phyloP scores from a whole-genome alignment of 495 filamentous ascomycete species.

The Aeminium ludgeri region DNA sequence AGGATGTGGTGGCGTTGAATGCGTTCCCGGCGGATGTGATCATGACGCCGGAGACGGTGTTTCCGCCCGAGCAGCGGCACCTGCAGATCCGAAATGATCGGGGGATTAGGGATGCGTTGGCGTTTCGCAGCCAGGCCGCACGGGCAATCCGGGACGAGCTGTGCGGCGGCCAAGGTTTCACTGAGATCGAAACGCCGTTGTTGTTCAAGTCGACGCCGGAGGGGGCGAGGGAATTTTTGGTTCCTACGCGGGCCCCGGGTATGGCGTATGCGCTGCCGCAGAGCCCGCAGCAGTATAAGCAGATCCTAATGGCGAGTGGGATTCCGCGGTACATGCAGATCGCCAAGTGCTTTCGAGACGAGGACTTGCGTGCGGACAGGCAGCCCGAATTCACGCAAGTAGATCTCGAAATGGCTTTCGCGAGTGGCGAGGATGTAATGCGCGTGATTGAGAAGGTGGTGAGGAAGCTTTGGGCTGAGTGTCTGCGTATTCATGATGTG shows the following conservation, averaged over 20 bases:
- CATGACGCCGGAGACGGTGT: slow-evolving; percentile 50
- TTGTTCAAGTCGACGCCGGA: slow-evolving; percentile 97
- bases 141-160: slow-evolving; percentile 37
- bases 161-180: slow-evolving; percentile 34
- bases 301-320: slow-evolving; percentile 88
- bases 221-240: slow-evolving; percentile 88
- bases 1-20: slow-evolving; percentile 53
- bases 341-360: slow-evolving; percentile 88
- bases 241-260: slow-evolving; percentile 62
- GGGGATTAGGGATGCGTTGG: slow-evolving; percentile 43
- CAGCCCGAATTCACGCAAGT: slow-evolving; percentile 97
- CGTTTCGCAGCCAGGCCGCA: slow-evolving; percentile 38
- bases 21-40: slow-evolving; percentile 61
- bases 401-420: slow-evolving; percentile 85
- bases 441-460: slow-evolving; percentile 46
- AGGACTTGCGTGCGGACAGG: slow-evolving; percentile 80
- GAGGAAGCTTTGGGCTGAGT: slow-evolving; percentile 33
- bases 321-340: slow-evolving; percentile 75
- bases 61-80: slow-evolving; percentile 58
- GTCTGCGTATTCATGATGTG: slow-evolving; percentile 20
- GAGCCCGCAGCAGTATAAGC: slow-evolving; percentile 96
- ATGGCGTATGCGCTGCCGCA: slow-evolving; percentile 82
- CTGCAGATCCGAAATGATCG: slow-evolving; percentile 63
- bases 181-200: slow-evolving; percentile 78
- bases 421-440: slow-evolving; percentile 59